Conservation (phyloP, 2,329 filamentous ascomycete species). For the Aspergillus costaricaensis region DNA sequence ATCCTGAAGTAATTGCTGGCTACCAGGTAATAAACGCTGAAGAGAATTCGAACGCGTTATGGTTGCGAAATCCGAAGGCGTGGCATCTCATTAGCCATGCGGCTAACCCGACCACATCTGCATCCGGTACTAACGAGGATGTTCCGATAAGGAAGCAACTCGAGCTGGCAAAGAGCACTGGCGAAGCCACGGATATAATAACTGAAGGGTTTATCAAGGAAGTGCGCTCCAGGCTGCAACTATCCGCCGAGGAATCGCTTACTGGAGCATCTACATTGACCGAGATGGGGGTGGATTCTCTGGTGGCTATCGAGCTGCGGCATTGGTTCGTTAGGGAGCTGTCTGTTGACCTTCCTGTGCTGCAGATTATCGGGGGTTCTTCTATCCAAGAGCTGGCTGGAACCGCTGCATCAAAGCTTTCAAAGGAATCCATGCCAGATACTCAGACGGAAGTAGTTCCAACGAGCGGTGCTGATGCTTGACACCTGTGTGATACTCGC, state of each 20-base stretch:
- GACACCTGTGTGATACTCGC: no score
- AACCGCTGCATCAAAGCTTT: background rate
- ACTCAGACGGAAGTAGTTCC: background rate
- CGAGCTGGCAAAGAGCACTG: background rate
- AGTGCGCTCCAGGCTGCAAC: background rate
- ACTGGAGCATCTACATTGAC: background rate
- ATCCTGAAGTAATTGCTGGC: conserved; percentile 11
- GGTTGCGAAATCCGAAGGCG: conserved; percentile 4
- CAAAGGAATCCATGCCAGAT: background rate
- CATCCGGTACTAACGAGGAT: background rate
- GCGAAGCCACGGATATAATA: background rate
- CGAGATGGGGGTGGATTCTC: conserved; percentile 6
- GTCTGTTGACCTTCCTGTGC: background rate
- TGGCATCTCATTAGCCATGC: background rate
- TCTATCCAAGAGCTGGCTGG: background rate
- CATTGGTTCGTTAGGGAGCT: conserved; percentile 6
- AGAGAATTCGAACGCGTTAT: background rate
- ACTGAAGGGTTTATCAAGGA: background rate
- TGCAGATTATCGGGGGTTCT: background rate
- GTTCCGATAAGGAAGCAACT: background rate
- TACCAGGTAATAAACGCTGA: background rate
- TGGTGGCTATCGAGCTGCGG: conserved; percentile 4
- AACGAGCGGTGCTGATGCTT: background rate
- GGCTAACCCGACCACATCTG: background rate
- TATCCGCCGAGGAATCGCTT: background rate